These are phyloP conservation scores for Rhazya stricta DNA, from an alignment of 257 asterid genomes.

Conservation along the genomic window DNA sequence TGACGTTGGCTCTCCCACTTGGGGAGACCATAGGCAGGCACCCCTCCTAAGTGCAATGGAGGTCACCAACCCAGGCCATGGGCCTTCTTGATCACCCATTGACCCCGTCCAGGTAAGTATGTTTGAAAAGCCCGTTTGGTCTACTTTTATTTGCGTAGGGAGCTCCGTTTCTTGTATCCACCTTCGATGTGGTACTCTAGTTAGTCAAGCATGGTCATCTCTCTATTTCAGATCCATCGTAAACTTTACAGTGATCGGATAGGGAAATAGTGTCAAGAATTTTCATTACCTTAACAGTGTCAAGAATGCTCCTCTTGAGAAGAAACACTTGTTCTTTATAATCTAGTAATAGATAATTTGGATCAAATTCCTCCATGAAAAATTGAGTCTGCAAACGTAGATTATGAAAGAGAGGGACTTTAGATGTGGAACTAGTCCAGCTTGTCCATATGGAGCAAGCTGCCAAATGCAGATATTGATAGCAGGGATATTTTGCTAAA, in stretches of 20 bases:
- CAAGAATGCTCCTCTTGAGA: too few relatives aligned
- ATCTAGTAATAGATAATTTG: too few relatives aligned
- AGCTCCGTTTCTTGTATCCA: too few relatives aligned
- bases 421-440: neutral
- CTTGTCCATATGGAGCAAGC: neutral
- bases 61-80: conserved; percentile 26
- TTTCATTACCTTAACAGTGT: too few relatives aligned
- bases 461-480: neutral
- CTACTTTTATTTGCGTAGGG: neutral
- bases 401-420: too few relatives aligned
- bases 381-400: too few relatives aligned
- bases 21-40: neutral
- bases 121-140: neutral
- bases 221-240: too few relatives aligned
- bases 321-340: too few relatives aligned
- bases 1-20: conserved; percentile 16
- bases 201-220: too few relatives aligned
- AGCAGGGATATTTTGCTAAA: conserved; percentile 8
- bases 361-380: too few relatives aligned
- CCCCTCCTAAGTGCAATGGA: conserved; percentile 2
- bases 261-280: too few relatives aligned
- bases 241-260: too few relatives aligned
- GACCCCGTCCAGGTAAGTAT: conserved; percentile 34
- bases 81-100: conserved; percentile 24
- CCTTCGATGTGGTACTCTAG: neutral